These are phyloP conservation scores for Tillandsia fasciculata DNA, from an alignment of 176 grass and related monocot genomes.

Conservation along the genomic window DNA sequence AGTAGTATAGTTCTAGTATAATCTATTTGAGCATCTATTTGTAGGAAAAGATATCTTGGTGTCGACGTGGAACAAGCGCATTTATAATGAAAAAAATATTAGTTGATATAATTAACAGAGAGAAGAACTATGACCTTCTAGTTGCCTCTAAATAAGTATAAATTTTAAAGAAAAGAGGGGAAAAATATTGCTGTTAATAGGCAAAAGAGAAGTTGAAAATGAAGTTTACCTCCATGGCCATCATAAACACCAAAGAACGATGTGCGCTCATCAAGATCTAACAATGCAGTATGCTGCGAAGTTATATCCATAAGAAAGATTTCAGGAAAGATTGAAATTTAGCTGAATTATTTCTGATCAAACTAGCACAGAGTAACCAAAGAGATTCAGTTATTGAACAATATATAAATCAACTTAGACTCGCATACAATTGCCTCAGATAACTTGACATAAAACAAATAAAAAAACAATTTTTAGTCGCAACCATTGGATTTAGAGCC, in stretches of 20 bases:
- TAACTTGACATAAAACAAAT: too few species aligned
- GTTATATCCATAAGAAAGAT: constrained; percentile 15
- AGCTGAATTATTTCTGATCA: background rate
- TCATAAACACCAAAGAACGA: constrained; percentile 80
- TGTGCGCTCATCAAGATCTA: constrained; percentile 46
- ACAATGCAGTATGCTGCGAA: constrained; percentile 48
- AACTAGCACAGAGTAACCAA: background rate
- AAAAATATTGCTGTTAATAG: background rate
- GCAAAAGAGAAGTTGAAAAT: background rate
- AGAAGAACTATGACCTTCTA: too few species aligned
- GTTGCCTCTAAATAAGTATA: background rate
- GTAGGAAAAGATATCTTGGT: too few species aligned
- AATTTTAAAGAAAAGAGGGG: background rate
- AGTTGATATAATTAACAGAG: too few species aligned
- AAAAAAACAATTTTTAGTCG: too few species aligned
- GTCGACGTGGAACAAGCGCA: too few species aligned
- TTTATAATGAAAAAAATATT: too few species aligned
- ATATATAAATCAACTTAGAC: too few species aligned
- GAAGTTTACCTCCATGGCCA: constrained; percentile 60
- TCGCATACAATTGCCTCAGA: too few species aligned
- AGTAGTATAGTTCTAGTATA: too few species aligned
- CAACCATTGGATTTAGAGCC: too few species aligned
- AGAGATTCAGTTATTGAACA: background rate
- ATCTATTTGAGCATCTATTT: too few species aligned
- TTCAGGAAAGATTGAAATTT: background rate